Evolutionary conservation across 306 rosid genomes (phyloP), one percentile per base, ranked within the genome.

Genomic region (Phaseolus lunatus): DNA sequence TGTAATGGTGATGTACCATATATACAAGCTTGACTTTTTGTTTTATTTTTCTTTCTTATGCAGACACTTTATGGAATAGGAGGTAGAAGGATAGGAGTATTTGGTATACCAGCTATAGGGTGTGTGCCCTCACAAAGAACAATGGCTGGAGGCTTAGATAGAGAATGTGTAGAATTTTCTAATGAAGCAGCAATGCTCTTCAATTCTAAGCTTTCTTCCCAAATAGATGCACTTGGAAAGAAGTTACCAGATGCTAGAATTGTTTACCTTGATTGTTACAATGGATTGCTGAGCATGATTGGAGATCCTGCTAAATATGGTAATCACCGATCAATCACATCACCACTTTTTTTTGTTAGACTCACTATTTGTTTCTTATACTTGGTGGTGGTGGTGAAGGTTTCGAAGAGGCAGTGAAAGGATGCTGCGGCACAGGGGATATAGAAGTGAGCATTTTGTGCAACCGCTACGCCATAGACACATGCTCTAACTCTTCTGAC

Each of bases 101-200:
- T 91, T n/a, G 68, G 87, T 49, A 3, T 89, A 72, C 85, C 91
- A 24, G 81, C 85, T 13, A 83, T 89, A 26, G 97, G 98, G 75
- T 93, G 97, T 80, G 85, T 93, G 49, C 98, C 98, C 11, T 81
- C 93, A 45, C 88, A 87, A 81, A 89, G 96, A 82, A 93, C 96
- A 47, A 16, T 91, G 7, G 47, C 33, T 47, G 91, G 93, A 72
- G 91, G 88, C 67, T 11, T 29, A 0, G 10, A 16, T 6, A 85
- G 89, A 76, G 74, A 45, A 16, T 93, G 98, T 47, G 80, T 82
- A 22, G 35, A 74, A 49, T 56, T 62, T 14, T 67, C 86, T 18
- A 91, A 93, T 61, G 23, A 39, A 76, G 96, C 87, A 61, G 95
- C 98, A 18, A 11, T 0, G 9, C 86, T 89, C 54, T 89, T 93